These are phyloP conservation scores for Funneliformis mosseae DNA, from an alignment of 192 early-diverging fungal species.

Conservation along the genomic window DNA sequence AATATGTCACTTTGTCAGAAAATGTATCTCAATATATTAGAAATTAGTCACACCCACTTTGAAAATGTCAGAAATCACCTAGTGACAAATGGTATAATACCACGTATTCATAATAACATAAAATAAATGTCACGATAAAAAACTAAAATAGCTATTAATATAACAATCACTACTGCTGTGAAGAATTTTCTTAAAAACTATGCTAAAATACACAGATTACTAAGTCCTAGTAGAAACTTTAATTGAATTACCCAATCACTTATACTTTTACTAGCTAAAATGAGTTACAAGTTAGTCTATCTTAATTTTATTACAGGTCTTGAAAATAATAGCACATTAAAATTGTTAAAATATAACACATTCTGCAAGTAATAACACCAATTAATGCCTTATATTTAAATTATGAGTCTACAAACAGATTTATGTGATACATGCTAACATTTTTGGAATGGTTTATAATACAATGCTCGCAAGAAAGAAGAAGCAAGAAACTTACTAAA, in stretches of 20 bases:
- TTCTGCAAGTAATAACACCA: conserved; percentile 22
- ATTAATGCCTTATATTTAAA: conserved; percentile 30
- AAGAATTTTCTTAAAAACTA: neutral
- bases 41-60: neutral
- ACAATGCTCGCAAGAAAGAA: conserved; percentile 3
- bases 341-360: neutral
- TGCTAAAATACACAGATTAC: conserved; percentile 26
- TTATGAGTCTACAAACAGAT: neutral
- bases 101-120: conserved; percentile 15
- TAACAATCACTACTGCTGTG: neutral
- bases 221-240: conserved; percentile 23
- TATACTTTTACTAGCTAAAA: too few species aligned
- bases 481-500: conserved; percentile 24
- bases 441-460: conserved; percentile 25
- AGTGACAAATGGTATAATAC: neutral
- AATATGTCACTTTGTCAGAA: too few species aligned
- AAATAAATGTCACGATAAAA: neutral
- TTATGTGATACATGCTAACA: neutral
- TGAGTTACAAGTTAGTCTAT: too few species aligned
- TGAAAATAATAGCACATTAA: too few species aligned
- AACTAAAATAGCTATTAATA: neutral
- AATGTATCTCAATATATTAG: neutral
- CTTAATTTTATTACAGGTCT: too few species aligned
- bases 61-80: neutral
- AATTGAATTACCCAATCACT: conserved; percentile 24